A percentile compares a stretch with the other conserved stretches of the same genome.
Evolutionary conservation across 805 yeast genomes (phyloP).

Genomic region (Candida anglica): DNA sequence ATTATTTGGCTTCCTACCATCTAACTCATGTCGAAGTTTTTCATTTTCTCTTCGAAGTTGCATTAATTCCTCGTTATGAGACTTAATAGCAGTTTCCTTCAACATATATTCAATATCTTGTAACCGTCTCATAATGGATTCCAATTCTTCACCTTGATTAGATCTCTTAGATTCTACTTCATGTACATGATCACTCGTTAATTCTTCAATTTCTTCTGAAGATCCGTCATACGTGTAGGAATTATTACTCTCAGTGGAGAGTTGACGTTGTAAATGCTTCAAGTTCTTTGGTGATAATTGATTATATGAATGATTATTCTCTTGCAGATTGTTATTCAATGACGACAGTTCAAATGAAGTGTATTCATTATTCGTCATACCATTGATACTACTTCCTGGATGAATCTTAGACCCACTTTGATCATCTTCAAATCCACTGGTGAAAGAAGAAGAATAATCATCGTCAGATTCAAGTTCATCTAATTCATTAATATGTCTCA

Average conservation of each 20-base stretch:
- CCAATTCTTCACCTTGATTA: background rate
- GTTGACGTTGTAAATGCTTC: background rate
- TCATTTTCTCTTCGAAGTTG: slow-evolving; percentile 13
- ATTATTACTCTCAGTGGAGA: slow-evolving; percentile 10
- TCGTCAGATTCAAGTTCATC: slow-evolving; percentile 7
- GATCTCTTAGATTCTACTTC: slow-evolving; percentile 1
- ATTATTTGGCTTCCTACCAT: slow-evolving; percentile 1
- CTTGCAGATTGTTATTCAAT: background rate
- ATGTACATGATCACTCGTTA: background rate
- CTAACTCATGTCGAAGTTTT: slow-evolving; percentile 5
- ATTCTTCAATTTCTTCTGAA: background rate
- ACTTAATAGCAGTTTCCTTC: slow-evolving; percentile 3
- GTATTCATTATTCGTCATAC: slow-evolving; percentile 11
- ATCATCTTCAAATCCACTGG: slow-evolving; percentile 25
- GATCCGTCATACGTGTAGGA: slow-evolving; percentile 32
- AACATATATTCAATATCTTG: slow-evolving; percentile 6
- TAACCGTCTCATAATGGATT: background rate
- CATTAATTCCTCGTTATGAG: slow-evolving; percentile 9
- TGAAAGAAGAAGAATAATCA: slow-evolving; percentile 27
- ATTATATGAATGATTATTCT: background rate
- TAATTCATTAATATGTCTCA: slow-evolving; percentile 8
- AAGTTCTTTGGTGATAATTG: slow-evolving; percentile 3
- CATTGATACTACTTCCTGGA: slow-evolving; percentile 4
- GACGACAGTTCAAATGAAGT: slow-evolving; percentile 8
- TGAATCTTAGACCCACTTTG: background rate